These are phyloP conservation scores for Shiraia bambusicola DNA, from an alignment of 2,329 filamentous ascomycete genomes.

Conservation along the genomic window DNA sequence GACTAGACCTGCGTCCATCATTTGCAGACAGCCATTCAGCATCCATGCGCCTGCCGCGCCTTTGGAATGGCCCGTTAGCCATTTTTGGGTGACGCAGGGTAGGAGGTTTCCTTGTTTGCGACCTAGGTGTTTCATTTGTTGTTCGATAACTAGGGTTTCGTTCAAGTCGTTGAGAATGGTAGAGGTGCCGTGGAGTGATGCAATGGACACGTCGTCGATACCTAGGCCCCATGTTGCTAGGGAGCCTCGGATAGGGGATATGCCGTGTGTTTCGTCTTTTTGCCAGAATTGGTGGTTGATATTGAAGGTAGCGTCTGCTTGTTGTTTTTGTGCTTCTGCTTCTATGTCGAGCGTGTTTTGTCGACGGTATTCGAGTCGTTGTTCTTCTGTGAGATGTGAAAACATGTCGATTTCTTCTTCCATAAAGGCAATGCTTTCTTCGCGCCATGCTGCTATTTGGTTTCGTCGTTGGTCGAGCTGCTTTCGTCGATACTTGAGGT, in stretches of 20 bases:
- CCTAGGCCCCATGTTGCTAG: conserved; percentile 98
- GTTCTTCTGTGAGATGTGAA: too few relatives aligned
- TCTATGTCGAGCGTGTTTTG: conserved; percentile 86
- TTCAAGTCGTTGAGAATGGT: conserved; percentile 99
- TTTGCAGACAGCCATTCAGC: conserved; percentile 97
- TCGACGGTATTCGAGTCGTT: conserved; percentile 81
- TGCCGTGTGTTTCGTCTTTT: conserved; percentile 83
- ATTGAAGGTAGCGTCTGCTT: conserved; percentile 88
- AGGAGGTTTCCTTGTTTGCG: conserved; percentile 95
- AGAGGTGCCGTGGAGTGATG: conserved; percentile 98
- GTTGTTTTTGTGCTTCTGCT: conserved; percentile 81
- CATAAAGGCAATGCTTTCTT: too few relatives aligned
- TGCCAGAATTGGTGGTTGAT: conserved; percentile 99
- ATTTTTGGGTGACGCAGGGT: conserved; percentile 98
- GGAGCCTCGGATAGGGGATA: conserved; percentile 92
- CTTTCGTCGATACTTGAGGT: conserved; percentile 95
- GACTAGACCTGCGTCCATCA: conserved; percentile 89
- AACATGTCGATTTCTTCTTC: too few relatives aligned
- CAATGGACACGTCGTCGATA: conserved; percentile 90
- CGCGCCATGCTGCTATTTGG: conserved; percentile 95
- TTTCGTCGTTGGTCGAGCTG: conserved; percentile 92
- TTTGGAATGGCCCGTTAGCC: conserved; percentile 97
- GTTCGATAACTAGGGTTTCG: conserved; percentile 94
- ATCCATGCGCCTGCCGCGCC: conserved; percentile 99
- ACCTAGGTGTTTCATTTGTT: conserved; percentile 92